These are phyloP conservation scores for Camillea tinctor DNA, from an alignment of 2,329 filamentous ascomycete species.

Conservation along the genomic window DNA sequence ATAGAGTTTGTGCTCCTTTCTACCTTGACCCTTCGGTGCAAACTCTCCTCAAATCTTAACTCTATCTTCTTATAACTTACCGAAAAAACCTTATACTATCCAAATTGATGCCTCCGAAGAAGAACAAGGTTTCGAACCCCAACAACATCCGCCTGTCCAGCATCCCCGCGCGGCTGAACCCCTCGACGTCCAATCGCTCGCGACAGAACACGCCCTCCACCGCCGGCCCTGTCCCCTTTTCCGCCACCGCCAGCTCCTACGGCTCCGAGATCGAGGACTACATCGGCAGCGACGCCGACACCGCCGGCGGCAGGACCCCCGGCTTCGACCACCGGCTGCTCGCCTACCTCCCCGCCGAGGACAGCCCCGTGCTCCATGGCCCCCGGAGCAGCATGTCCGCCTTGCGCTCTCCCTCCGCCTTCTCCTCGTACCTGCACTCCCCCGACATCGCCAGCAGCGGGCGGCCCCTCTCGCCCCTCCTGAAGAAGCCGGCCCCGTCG, in stretches of 20 bases:
- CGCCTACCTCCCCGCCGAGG: constrained; percentile 17
- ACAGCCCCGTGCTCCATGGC: constrained; percentile 17
- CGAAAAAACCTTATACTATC: too few relatives aligned
- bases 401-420: constrained; percentile 33
- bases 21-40: too few relatives aligned
- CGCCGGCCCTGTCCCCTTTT: constrained; percentile 22
- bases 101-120: constrained; percentile 26
- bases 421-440: constrained; percentile 46
- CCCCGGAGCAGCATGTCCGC: constrained; percentile 31
- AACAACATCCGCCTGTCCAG: constrained; percentile 28
- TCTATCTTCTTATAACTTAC: not conserved
- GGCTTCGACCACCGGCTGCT: constrained; percentile 22
- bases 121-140: not conserved
- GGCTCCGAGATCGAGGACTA: constrained; percentile 28
- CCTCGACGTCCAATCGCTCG: constrained; percentile 16
- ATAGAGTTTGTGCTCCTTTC: too few relatives aligned
- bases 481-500: constrained; percentile 37
- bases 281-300: constrained; percentile 28
- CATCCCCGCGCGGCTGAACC: constrained; percentile 23
- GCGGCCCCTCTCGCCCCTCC: constrained; percentile 43
- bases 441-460: too few relatives aligned
- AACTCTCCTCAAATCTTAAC: not conserved
- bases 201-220: constrained; percentile 4
- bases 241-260: constrained; percentile 23
- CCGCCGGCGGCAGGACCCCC: constrained; percentile 25